Evolutionary conservation across 2,329 filamentous ascomycete species (phyloP).

Genomic region (Ilyonectria sp.): DNA sequence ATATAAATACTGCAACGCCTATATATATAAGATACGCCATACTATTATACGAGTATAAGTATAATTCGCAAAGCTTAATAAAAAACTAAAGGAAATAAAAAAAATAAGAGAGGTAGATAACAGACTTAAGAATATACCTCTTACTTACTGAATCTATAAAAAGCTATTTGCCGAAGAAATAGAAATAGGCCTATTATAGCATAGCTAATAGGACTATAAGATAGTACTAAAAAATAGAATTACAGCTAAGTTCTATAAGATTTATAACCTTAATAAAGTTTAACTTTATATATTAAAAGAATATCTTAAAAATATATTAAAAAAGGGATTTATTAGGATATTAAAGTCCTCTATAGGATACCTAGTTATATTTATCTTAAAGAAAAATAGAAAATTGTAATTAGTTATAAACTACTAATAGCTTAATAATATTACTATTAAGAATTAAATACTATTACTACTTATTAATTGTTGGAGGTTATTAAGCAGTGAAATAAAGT

Average conservation of each 20-base stretch:
- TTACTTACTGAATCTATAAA: slow-evolving; percentile 15
- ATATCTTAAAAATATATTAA: slow-evolving; percentile 22
- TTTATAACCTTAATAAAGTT: slow-evolving; percentile 30
- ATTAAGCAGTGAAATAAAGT: too few relatives aligned
- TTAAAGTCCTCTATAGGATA: background rate
- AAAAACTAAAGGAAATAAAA: slow-evolving; percentile 9
- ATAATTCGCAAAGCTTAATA: slow-evolving; percentile 1
- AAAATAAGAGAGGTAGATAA: background rate
- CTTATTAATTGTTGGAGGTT: too few relatives aligned
- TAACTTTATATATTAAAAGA: slow-evolving; percentile 15
- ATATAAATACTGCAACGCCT: background rate
- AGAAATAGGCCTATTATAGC: slow-evolving; percentile 17
- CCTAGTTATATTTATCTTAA: slow-evolving; percentile 7
- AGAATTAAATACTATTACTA: slow-evolving; percentile 39
- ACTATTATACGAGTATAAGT: background rate
- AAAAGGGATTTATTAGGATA: slow-evolving; percentile 19
- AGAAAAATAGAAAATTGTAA: slow-evolving; percentile 38
- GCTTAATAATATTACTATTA: slow-evolving; percentile 47
- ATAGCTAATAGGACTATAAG: slow-evolving; percentile 24
- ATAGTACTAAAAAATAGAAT: slow-evolving; percentile 19
- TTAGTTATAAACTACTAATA: slow-evolving; percentile 25
- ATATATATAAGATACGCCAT: background rate
- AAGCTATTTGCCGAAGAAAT: slow-evolving; percentile 28
- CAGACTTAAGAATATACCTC: slow-evolving; percentile 11
- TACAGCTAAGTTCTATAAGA: slow-evolving; percentile 1